Evolutionary conservation across 169 alveolate species (phyloP).

Genomic region (Babesia ovis): DNA sequence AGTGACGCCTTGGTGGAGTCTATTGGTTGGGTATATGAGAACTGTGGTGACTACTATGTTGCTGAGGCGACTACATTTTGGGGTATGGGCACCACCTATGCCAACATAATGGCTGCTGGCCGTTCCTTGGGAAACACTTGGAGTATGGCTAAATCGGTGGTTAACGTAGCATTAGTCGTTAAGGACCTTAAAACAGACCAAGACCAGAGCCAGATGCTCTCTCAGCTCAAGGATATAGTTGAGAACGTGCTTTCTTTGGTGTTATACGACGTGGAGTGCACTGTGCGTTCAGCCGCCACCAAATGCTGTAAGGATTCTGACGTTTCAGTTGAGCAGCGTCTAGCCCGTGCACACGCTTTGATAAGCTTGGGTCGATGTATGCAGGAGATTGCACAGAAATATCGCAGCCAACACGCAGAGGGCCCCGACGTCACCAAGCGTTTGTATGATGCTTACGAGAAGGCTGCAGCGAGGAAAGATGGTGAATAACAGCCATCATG

Average conservation of each 20-base stretch:
- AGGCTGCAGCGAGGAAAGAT: neutral
- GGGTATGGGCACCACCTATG: conserved; percentile 75
- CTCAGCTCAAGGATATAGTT: conserved; percentile 49
- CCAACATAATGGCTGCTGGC: conserved; percentile 71
- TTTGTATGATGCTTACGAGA: conserved; percentile 48
- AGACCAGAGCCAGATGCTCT: conserved; percentile 25
- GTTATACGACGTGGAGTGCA: conserved; percentile 74
- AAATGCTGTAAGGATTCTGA: conserved; percentile 73
- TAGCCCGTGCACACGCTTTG: conserved; percentile 68
- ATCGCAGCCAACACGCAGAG: conserved; percentile 30
- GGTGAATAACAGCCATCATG: neutral
- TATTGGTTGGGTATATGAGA: conserved; percentile 78
- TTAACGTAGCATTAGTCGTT: conserved; percentile 43
- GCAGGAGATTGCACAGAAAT: conserved; percentile 60
- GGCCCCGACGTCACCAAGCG: conserved; percentile 52
- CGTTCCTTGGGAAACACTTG: conserved; percentile 63
- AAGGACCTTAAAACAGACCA: conserved; percentile 8
- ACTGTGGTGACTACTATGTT: conserved; percentile 66
- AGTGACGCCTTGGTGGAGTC: conserved; percentile 73
- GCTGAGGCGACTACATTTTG: conserved; percentile 74
- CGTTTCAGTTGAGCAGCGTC: conserved; percentile 46
- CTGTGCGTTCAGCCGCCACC: conserved; percentile 71
- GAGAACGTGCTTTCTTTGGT: conserved; percentile 65
- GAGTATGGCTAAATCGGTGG: conserved; percentile 53
- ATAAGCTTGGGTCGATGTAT: conserved; percentile 64